phyloP scores from a whole-genome alignment of 345 rosid genomes.

The Barbarea vulgaris region DNA sequence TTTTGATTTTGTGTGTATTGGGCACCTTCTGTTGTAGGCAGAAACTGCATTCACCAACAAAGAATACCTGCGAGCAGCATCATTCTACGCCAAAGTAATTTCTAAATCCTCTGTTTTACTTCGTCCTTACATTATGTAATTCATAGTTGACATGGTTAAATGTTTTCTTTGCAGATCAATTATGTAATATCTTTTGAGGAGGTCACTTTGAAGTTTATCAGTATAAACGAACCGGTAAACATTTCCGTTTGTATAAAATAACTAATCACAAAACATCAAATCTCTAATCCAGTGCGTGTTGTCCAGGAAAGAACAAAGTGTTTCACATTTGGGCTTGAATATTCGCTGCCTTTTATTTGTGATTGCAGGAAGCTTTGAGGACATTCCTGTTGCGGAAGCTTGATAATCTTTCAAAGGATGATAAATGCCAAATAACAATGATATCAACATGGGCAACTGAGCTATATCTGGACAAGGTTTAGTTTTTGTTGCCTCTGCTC shows the following conservation, averaged over 20 bases:
- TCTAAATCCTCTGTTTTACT: constrained; percentile 26
- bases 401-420: constrained; percentile 90
- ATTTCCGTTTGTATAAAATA: constrained; percentile 7
- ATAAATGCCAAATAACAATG: constrained; percentile 97
- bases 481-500: constrained; percentile 36
- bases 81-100: constrained; percentile 91
- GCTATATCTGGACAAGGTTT: constrained; percentile 97
- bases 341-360: constrained; percentile 25
- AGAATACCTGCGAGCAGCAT: constrained; percentile 93
- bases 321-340: constrained; percentile 7
- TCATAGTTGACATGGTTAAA: constrained; percentile 29
- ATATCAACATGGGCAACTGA: constrained; percentile 99
- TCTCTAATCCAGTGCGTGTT: not conserved
- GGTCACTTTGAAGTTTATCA: constrained; percentile 91
- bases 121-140: constrained; percentile 11
- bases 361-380: constrained; percentile 93
- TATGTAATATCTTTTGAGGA: constrained; percentile 91
- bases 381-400: constrained; percentile 93
- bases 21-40: constrained; percentile 68
- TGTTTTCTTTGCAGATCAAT: constrained; percentile 66
- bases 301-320: constrained; percentile 4
- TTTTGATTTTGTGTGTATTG: constrained; percentile 36
- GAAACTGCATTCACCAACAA: constrained; percentile 82
- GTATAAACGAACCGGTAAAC: constrained; percentile 76
- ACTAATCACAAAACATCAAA: constrained; percentile 6